Evolutionary conservation across 2,329 filamentous ascomycete species (phyloP), one percentile per base, ranked within the genome.

Genomic region (Nigrospora osmanthi): DNA sequence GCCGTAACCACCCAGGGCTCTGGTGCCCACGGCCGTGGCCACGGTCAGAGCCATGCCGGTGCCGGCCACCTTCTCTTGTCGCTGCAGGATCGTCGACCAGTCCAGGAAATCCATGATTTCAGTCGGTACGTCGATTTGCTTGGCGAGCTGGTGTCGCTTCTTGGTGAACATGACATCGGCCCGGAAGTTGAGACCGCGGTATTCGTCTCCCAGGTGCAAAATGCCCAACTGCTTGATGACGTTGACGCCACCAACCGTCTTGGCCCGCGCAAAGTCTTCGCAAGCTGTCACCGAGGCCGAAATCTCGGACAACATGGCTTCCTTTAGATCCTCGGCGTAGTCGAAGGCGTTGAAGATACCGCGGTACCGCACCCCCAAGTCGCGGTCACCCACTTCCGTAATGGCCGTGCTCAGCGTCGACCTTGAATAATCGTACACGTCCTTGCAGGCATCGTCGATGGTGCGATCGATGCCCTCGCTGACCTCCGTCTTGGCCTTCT

Each of bases 61-160:
- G 35, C 91, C 89, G 6, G 91, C 90, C 45, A 94, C 76, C 73
- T 97, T 98, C 66, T 98, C 93, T 62, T 97, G 91, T 44, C 83
- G 78, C 58, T 96, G 89, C 70, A 95, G 76, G 6, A 97, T 68
- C 11, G 81, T 86, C 15, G 81, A 76, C 63, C 89, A 75, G 64
- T 98, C 93, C 57, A 98, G 87, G 72, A 98, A 97, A 68, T 98
- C 93, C 77, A 77, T 86, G 1, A 95, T 56, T 59, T 98, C 90
- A 4, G 93, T 87, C 44, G 93, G 81, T 16, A 95, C 82, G 49
- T 96, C 82, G 14, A 97, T 83, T 59, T 95, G 84, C 51, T 89
- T 81, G 6, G 88, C 89, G 35, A 95, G 70, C 2, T 81, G 80
- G 62, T 98, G 88, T 48, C 83, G 80, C 58, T 85, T 85, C 49